phyloP scores from a whole-genome alignment of 1,139 yeast species.

The Geotrichum fermentans region DNA sequence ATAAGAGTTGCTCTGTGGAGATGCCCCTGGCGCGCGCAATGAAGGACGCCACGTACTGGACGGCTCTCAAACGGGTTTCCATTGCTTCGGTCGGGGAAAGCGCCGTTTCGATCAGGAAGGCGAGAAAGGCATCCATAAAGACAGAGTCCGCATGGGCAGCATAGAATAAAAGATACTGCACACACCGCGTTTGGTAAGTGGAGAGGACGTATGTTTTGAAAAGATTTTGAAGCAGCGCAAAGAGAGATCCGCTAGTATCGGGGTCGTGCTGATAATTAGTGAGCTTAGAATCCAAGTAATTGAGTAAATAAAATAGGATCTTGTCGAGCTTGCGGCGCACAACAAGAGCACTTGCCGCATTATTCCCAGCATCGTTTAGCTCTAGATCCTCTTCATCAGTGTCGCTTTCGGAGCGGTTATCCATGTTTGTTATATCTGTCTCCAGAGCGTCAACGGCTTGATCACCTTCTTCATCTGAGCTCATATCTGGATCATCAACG shows the following conservation, averaged over 20 bases:
- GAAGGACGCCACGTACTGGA: constrained; percentile 87
- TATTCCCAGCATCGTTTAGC: constrained; percentile 23
- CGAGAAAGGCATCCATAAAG: constrained; percentile 78
- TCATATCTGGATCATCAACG: constrained; percentile 52
- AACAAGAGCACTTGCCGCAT: neutral
- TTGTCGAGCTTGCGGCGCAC: constrained; percentile 56
- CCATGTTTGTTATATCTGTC: constrained; percentile 15
- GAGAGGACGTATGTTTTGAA: constrained; percentile 81
- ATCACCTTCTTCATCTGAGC: constrained; percentile 10
- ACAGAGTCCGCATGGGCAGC: constrained; percentile 78
- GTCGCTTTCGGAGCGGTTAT: constrained; percentile 34
- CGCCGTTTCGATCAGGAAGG: constrained; percentile 74
- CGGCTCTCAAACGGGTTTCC: constrained; percentile 76
- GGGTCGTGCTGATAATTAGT: constrained; percentile 44
- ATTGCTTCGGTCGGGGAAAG: constrained; percentile 61
- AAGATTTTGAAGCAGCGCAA: constrained; percentile 65
- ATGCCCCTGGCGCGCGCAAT: constrained; percentile 79
- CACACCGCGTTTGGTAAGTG: constrained; percentile 88
- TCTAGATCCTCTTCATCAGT: constrained; percentile 32
- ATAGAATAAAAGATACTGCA: constrained; percentile 79
- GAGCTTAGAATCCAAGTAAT: constrained; percentile 48
- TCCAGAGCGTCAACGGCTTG: constrained; percentile 27
- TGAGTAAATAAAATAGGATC: constrained; percentile 53
- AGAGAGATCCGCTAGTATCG: constrained; percentile 65
- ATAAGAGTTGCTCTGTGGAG: constrained; percentile 64